Evolutionary conservation across 2,329 filamentous ascomycete genomes (phyloP).

Genomic region (Lomentospora prolificans): DNA sequence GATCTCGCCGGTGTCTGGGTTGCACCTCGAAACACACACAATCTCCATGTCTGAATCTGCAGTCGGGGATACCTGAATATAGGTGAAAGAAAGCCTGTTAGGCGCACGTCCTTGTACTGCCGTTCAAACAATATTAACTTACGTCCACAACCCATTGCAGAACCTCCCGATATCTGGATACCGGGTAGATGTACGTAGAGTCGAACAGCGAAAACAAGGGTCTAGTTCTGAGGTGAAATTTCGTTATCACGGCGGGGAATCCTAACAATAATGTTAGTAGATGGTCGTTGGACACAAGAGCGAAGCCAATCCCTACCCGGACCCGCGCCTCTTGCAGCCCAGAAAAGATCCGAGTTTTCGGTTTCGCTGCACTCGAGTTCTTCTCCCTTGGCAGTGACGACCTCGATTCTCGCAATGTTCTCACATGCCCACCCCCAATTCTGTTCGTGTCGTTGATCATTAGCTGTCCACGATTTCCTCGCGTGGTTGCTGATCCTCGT

Average conservation of each 20-base stretch:
- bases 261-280: constrained; percentile 19
- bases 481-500: constrained; percentile 9
- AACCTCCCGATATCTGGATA: constrained; percentile 31
- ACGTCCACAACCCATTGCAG: constrained; percentile 37
- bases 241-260: constrained; percentile 42
- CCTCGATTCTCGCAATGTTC: constrained; percentile 32
- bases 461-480: background rate
- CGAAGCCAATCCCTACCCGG: constrained; percentile 19
- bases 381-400: constrained; percentile 34
- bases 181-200: constrained; percentile 34
- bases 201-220: constrained; percentile 22
- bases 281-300: background rate
- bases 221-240: constrained; percentile 35
- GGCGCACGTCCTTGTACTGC: too few species aligned
- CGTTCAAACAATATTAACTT: too few species aligned
- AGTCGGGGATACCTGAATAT: constrained; percentile 18
- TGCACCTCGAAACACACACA: constrained; percentile 16
- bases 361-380: constrained; percentile 23
- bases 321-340: constrained; percentile 38
- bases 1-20: constrained; percentile 3
- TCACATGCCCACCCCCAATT: constrained; percentile 48
- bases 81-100: too few species aligned
- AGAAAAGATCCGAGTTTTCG: constrained; percentile 36
- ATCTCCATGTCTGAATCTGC: constrained; percentile 30
- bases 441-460: constrained; percentile 18